Evolutionary conservation across 2,329 filamentous ascomycete genomes (phyloP), one percentile per base, ranked within the genome.

Genomic region (Xylariaceae sp.): DNA sequence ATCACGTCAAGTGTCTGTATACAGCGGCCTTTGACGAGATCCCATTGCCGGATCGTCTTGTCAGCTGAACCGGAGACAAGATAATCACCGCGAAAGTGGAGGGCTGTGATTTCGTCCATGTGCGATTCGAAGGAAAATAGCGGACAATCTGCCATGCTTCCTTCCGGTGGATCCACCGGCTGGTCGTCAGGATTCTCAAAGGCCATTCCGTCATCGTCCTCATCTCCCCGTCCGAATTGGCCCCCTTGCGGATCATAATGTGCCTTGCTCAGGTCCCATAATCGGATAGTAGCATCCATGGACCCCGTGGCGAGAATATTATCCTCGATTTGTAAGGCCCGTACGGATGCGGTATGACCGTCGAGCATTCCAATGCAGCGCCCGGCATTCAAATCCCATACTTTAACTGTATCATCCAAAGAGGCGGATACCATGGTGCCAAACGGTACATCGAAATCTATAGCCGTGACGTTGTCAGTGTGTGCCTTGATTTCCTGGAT

Each of bases 381-480:
- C 40, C 95, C 95, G 2, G 91, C 89, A 69, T 95, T 97, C 62
- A 99, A 79, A 74, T 99, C 95, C 95, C 95, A 99, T 19, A 99
- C 95, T 59, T 90, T 85, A 43, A 99, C 89, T 1, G 91, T 93
- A 72, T 99, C 95, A 71, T 99, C 95, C 67, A 97, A 78, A 9
- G 93, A 90, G 9, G 95, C 89, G 7, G 92, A 93, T 5, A 98
- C 91, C 84, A 98, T 86, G 19, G 91, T 96, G 16, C 95, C 95
- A 73, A 98, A 98, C 0, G 95, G 95, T n/a, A 89, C 89, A 71
- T 99, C 95, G 73, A 99, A 99, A 75, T 98, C 95, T 59, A 99
- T 73, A 7, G 93, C 89, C 0, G 93, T 96, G 60, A 99, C 89
- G 55, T 83, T 84, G 71, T 99, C 95, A 50, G 86, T 87, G 73